Conservation (phyloP, 495 filamentous ascomycete species). For the Neurospora sp. region DNA sequence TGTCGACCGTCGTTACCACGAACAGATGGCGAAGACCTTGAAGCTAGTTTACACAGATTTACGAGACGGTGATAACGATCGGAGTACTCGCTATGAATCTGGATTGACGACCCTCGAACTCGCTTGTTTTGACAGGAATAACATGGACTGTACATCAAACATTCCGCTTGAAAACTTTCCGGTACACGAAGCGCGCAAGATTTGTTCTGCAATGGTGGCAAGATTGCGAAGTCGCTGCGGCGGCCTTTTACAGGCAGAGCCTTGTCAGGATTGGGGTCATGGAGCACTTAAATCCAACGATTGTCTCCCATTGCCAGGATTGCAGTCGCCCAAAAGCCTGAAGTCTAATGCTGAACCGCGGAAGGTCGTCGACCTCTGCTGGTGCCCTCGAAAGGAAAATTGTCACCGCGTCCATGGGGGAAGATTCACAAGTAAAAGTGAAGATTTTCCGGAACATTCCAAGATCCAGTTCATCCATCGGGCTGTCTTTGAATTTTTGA, state of each 20-base stretch:
- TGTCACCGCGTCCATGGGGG: no score
- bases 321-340: no score
- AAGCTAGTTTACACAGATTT: neutral
- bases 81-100: no score
- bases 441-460: neutral
- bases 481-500: neutral
- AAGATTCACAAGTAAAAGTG: neutral
- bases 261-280: rapidly evolving
- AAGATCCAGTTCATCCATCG: neutral
- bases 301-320: neutral
- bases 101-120: neutral
- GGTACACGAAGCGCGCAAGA: neutral
- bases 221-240: neutral
- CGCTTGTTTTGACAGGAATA: neutral
- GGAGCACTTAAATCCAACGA: no score
- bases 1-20: neutral
- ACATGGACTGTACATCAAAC: neutral
- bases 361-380: neutral
- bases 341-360: no score
- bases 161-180: neutral
- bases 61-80: no score
- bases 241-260: neutral
- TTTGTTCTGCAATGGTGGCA: neutral
- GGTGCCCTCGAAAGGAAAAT: no score
- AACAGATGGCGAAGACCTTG: constrained; percentile 4